Percentiles rank a stretch among this genome's conserved stretches.
phyloP scores from a whole-genome alignment of 148 eudicot genomes.

The Rhododendron henanense region DNA sequence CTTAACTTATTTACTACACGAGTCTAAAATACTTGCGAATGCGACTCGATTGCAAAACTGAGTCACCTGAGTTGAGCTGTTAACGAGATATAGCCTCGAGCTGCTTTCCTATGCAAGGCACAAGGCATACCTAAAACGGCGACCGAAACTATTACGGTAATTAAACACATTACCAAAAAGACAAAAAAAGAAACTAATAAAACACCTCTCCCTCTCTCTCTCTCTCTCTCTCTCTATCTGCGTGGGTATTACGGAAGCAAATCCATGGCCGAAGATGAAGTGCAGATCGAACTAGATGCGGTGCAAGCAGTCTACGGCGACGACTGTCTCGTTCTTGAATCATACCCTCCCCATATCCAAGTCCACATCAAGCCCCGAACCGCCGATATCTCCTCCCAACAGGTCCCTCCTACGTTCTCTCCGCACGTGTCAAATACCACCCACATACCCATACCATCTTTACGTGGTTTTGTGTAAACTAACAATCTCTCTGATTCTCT shows the following conservation, averaged over 20 bases:
- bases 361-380: slow-evolving; percentile 74
- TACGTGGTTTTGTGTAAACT: not conserved
- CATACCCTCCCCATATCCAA: slow-evolving; percentile 66
- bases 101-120: too few relatives aligned
- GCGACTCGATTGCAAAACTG: too few relatives aligned
- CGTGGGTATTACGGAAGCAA: not conserved
- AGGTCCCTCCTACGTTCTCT: slow-evolving; percentile 37
- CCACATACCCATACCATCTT: not conserved
- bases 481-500: not conserved
- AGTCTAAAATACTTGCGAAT: too few relatives aligned
- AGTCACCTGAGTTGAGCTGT: too few relatives aligned
- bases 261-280: slow-evolving; percentile 60
- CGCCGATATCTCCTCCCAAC: slow-evolving; percentile 71
- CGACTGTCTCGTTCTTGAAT: slow-evolving; percentile 50
- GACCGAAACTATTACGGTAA: too few relatives aligned
- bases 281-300: slow-evolving; percentile 60
- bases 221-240: not conserved
- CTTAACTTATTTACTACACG: too few relatives aligned
- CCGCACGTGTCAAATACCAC: not conserved
- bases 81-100: too few relatives aligned
- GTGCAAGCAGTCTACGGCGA: slow-evolving; percentile 78
- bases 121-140: too few relatives aligned
- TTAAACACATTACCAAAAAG: too few relatives aligned
- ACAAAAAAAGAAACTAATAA: too few relatives aligned
- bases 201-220: not conserved